phyloP scores from a whole-genome alignment of 1,284 basidiomycete species.

The Ganoderma lucidum region DNA sequence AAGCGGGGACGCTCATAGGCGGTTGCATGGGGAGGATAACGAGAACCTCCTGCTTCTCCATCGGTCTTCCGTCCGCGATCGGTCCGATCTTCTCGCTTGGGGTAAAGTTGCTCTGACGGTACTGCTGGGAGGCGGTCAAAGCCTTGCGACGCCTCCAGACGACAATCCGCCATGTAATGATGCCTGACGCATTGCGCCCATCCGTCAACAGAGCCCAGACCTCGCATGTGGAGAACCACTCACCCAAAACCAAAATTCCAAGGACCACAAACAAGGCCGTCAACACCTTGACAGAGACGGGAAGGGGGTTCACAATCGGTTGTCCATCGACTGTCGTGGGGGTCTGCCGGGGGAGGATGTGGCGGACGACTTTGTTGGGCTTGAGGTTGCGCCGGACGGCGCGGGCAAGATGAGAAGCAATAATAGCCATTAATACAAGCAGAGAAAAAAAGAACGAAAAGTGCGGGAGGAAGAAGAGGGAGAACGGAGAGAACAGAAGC shows the following conservation, averaged over 20 bases:
- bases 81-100: constrained; percentile 34
- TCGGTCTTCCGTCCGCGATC: constrained; percentile 26
- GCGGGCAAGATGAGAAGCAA: constrained; percentile 32
- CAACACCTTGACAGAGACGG: constrained; percentile 42
- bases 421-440: constrained; percentile 37
- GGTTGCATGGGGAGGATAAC: constrained; percentile 33
- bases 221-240: constrained; percentile 13
- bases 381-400: constrained; percentile 28
- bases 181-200: constrained; percentile 31
- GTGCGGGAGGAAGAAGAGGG: constrained; percentile 20
- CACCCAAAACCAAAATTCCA: constrained; percentile 43
- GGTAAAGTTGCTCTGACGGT: constrained; percentile 32
- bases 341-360: constrained; percentile 24
- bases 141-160: constrained; percentile 36
- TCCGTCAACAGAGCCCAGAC: not conserved
- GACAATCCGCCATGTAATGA: constrained; percentile 43
- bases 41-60: constrained; percentile 35
- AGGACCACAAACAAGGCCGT: constrained; percentile 43
- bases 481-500: constrained; percentile 26
- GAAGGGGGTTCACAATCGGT: constrained; percentile 34
- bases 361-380: constrained; percentile 19
- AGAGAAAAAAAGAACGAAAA: constrained; percentile 32
- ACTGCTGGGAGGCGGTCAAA: constrained; percentile 28
- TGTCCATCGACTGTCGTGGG: constrained; percentile 23
- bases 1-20: constrained; percentile 26